Evolutionary conservation across 73 alveolate genomes (phyloP).

Genomic region (Symbiodinium natans): DNA sequence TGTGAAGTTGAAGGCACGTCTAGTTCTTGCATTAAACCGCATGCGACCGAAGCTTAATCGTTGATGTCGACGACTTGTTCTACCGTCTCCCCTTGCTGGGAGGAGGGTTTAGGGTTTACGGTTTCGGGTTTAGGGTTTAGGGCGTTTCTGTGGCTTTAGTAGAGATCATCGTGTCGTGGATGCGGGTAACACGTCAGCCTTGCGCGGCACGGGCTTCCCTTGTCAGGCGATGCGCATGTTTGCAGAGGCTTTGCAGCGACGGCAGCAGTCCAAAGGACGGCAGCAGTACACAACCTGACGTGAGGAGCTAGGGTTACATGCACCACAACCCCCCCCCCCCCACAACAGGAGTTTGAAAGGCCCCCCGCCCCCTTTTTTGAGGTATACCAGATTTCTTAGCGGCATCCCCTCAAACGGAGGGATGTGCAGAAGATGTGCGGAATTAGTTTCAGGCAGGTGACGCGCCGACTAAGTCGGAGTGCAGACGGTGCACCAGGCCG

Average conservation of each 20-base stretch:
- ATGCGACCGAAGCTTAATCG: too few species aligned
- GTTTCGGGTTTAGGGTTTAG: too few species aligned
- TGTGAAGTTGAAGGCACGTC: slow-evolving; percentile 54
- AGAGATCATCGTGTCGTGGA: too few species aligned
- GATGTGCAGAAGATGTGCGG: too few species aligned
- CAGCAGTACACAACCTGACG: slow-evolving; percentile 24
- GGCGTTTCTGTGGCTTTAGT: too few species aligned
- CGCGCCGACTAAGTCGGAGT: background rate
- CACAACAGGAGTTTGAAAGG: too few species aligned
- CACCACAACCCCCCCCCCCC: background rate
- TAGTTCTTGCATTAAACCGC: background rate
- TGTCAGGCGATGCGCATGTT: slow-evolving; percentile 62
- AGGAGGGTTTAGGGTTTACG: too few species aligned
- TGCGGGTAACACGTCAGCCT: too few species aligned
- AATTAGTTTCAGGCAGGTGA: background rate
- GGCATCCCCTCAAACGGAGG: background rate
- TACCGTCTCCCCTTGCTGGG: too few species aligned
- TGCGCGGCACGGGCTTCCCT: background rate
- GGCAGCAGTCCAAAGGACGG: slow-evolving; percentile 42
- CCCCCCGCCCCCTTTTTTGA: background rate
- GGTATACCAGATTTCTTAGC: background rate
- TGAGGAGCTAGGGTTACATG: background rate
- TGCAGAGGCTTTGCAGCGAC: slow-evolving; percentile 58
- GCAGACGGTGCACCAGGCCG: background rate
- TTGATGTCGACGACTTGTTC: too few species aligned